These are phyloP conservation scores for Tetragonia tetragonoides DNA, from an alignment of 148 eudicot genomes.

Conservation along the genomic window DNA sequence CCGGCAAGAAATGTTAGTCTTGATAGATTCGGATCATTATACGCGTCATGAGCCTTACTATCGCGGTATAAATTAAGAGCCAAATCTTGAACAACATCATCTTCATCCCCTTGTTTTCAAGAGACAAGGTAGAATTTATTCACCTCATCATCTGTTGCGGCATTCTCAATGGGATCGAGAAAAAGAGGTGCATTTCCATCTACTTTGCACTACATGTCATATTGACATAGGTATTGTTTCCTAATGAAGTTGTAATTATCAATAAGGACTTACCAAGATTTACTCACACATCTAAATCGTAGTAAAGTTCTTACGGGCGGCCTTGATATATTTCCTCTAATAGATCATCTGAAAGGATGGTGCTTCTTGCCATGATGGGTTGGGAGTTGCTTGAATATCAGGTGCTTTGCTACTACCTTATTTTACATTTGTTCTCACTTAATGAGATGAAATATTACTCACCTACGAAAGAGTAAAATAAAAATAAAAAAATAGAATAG, in stretches of 20 bases:
- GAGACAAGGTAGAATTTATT: slow-evolving; percentile 1
- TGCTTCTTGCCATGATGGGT: too few relatives aligned
- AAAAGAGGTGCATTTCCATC: background rate
- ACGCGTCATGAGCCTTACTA: too few relatives aligned
- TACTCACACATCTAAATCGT: slow-evolving; percentile 6
- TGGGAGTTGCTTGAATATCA: too few relatives aligned
- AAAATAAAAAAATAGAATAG: too few relatives aligned
- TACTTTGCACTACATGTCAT: slow-evolving; percentile 1
- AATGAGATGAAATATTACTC: too few relatives aligned
- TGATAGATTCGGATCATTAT: too few relatives aligned
- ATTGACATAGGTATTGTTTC: background rate
- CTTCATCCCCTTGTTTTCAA: slow-evolving; percentile 2
- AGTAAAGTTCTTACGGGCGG: slow-evolving; percentile 2
- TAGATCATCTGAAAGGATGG: background rate
- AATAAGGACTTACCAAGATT: slow-evolving; percentile 6
- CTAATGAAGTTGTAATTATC: background rate
- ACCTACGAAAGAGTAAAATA: too few relatives aligned
- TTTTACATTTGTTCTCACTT: too few relatives aligned
- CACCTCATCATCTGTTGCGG: too few relatives aligned
- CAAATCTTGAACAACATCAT: background rate
- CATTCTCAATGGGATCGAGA: too few relatives aligned
- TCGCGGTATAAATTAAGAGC: background rate
- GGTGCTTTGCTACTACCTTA: too few relatives aligned
- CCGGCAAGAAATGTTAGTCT: background rate
- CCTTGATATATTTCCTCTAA: background rate